These are phyloP conservation scores for Leccinum aurantiacum DNA, from an alignment of 768 basidiomycete species.

Conservation along the genomic window DNA sequence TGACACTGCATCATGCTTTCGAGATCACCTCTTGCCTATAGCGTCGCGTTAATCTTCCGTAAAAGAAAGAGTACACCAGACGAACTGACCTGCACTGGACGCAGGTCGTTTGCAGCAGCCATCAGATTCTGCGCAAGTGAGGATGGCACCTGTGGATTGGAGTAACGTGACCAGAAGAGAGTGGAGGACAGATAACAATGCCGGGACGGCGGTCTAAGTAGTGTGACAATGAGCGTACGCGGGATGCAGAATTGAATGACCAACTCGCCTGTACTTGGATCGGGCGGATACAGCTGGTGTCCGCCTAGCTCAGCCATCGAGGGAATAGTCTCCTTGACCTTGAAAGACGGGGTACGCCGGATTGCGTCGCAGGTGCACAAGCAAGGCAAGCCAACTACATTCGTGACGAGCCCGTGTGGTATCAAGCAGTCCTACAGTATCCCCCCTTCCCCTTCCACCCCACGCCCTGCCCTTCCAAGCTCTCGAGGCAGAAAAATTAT, in stretches of 20 bases:
- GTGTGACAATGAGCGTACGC: conserved; percentile 8
- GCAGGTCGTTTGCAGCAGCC: conserved; percentile 85
- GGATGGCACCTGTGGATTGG: conserved; percentile 62
- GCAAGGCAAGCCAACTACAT: conserved; percentile 66
- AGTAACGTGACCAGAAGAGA: conserved; percentile 84
- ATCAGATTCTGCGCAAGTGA: conserved; percentile 84
- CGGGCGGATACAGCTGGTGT: conserved; percentile 74
- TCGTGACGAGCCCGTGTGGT: conserved; percentile 75
- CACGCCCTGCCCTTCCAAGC: conserved; percentile 65
- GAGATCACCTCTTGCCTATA: conserved; percentile 74
- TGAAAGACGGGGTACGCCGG: conserved; percentile 54
- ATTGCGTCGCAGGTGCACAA: conserved; percentile 88
- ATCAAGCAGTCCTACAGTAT: conserved; percentile 76
- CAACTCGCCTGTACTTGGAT: conserved; percentile 62
- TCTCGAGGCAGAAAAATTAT: no score
- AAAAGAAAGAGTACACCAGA: neutral
- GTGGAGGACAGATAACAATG: conserved; percentile 66
- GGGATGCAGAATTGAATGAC: neutral
- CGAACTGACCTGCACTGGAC: conserved; percentile 74
- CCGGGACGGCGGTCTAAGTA: conserved; percentile 73
- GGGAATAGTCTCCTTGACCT: conserved; percentile 84
- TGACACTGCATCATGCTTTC: conserved; percentile 82
- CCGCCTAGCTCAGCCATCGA: conserved; percentile 82
- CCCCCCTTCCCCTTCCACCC: conserved; percentile 84
- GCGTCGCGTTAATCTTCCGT: neutral